A percentile compares a stretch with the other conserved stretches of the same genome.
Conservation (phyloP, 192 early-diverging fungal species). For the Rhizoclosmatium globosum region DNA sequence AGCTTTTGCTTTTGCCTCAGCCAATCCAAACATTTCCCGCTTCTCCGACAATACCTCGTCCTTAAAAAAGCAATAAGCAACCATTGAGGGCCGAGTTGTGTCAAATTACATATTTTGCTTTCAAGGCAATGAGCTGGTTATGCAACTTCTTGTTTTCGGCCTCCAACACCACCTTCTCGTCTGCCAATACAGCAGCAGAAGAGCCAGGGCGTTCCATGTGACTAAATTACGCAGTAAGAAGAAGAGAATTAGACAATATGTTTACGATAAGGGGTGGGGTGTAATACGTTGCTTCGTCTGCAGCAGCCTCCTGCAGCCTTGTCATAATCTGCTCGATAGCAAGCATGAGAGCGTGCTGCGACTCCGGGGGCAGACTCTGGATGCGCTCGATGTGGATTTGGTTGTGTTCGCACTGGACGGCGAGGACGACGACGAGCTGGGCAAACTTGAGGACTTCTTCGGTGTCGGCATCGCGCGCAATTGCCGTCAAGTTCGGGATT, state of each 20-base stretch:
- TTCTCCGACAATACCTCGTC: conserved; percentile 79
- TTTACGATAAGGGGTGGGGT: background rate
- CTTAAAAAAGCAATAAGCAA: conserved; percentile 40
- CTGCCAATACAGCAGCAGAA: conserved; percentile 6
- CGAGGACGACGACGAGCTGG: conserved; percentile 81
- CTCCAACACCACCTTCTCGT: conserved; percentile 39
- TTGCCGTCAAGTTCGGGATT: conserved; percentile 79
- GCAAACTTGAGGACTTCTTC: conserved; percentile 82
- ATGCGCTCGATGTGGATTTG: conserved; percentile 86
- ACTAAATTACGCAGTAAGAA: background rate
- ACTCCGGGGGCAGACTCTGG: conserved; percentile 71
- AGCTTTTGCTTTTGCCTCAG: conserved; percentile 81
- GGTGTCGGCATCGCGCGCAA: conserved; percentile 81
- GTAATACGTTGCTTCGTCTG: conserved; percentile 1
- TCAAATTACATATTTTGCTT: conserved; percentile 43
- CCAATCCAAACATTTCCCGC: conserved; percentile 74
- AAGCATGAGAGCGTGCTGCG: conserved; percentile 90
- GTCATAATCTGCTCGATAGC: conserved; percentile 74
- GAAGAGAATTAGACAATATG: background rate
- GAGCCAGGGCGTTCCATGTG: background rate
- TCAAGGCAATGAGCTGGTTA: conserved; percentile 37
- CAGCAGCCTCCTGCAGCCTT: background rate
- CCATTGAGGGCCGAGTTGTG: conserved; percentile 7
- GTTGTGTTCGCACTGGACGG: conserved; percentile 89
- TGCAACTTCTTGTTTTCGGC: conserved; percentile 31